Evolutionary conservation across 1,284 basidiomycete genomes (phyloP).

Genomic region (Malassezia nana): DNA sequence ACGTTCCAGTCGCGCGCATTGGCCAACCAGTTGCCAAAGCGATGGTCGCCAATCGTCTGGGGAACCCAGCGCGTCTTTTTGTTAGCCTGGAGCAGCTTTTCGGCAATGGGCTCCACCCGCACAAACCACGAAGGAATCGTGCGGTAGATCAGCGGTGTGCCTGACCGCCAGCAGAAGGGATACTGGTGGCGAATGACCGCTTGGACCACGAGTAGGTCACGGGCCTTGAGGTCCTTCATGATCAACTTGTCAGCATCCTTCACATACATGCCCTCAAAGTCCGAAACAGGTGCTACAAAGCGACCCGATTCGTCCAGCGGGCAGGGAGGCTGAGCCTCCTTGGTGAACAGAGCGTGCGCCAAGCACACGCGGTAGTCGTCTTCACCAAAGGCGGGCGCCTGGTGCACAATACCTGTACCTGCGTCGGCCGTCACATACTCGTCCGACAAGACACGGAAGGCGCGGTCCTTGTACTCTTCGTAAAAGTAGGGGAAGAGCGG

Average conservation of each 20-base stretch:
- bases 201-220: conserved; percentile 78
- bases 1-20: conserved; percentile 99
- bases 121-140: conserved; percentile 96
- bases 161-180: conserved; percentile 90
- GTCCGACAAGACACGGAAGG: conserved; percentile 80
- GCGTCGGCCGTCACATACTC: conserved; percentile 86
- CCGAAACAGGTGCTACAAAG: conserved; percentile 79
- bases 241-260: conserved; percentile 94
- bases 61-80: conserved; percentile 90
- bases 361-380: conserved; percentile 93
- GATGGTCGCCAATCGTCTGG: conserved; percentile 72
- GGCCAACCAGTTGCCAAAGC: conserved; percentile 93
- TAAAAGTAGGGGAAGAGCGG: conserved; percentile 94
- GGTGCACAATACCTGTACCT: conserved; percentile 97
- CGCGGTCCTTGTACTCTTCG: conserved; percentile 82
- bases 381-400: conserved; percentile 96
- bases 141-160: conserved; percentile 90
- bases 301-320: conserved; percentile 81
- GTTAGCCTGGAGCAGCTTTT: conserved; percentile 83
- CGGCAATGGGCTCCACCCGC: conserved; percentile 70
- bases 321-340: conserved; percentile 88
- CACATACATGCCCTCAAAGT: conserved; percentile 81
- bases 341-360: conserved; percentile 66
- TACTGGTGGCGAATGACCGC: conserved; percentile 80
- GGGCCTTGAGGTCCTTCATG: conserved; percentile 78